Percentiles rank a stretch among this genome's conserved stretches.
Conservation (phyloP, 192 early-diverging fungal genomes). For the Phycomyces blakesleeanus region DNA sequence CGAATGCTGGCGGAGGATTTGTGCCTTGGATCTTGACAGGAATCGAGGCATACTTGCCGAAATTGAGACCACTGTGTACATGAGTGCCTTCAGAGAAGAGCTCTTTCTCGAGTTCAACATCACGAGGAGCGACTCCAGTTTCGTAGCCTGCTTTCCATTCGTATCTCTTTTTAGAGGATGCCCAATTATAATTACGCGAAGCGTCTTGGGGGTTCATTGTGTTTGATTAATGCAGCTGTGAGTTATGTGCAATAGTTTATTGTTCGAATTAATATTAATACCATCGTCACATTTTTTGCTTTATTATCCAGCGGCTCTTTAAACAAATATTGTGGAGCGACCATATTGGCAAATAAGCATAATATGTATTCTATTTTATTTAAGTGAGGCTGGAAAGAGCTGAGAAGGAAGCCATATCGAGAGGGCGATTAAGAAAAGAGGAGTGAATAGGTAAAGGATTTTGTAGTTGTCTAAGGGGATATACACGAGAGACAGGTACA, state of each 20-base stretch:
- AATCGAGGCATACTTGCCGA: slow-evolving; percentile 70
- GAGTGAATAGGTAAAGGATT: too few relatives aligned
- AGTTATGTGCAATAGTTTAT: too few relatives aligned
- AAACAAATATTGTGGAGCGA: too few relatives aligned
- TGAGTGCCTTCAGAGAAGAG: slow-evolving; percentile 58
- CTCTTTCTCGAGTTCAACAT: slow-evolving; percentile 57
- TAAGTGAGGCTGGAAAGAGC: too few relatives aligned
- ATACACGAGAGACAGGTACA: neutral
- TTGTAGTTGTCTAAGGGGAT: neutral
- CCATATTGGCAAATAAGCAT: too few relatives aligned
- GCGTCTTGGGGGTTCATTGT: neutral
- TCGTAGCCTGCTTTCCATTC: slow-evolving; percentile 54
- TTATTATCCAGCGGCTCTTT: too few relatives aligned
- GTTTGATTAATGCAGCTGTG: neutral
- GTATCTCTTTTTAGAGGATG: slow-evolving; percentile 40
- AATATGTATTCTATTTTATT: too few relatives aligned
- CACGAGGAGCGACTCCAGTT: slow-evolving; percentile 53
- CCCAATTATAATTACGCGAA: slow-evolving; percentile 37
- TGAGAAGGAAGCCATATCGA: too few relatives aligned
- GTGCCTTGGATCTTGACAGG: slow-evolving; percentile 59
- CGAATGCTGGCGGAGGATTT: slow-evolving; percentile 46
- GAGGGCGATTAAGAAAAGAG: too few relatives aligned
- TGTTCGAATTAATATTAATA: too few relatives aligned
- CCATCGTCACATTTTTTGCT: too few relatives aligned
- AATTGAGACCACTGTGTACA: slow-evolving; percentile 72